Evolutionary conservation across 2,329 filamentous ascomycete genomes (phyloP).

Genomic region (Aspergillus fumigatus): DNA sequence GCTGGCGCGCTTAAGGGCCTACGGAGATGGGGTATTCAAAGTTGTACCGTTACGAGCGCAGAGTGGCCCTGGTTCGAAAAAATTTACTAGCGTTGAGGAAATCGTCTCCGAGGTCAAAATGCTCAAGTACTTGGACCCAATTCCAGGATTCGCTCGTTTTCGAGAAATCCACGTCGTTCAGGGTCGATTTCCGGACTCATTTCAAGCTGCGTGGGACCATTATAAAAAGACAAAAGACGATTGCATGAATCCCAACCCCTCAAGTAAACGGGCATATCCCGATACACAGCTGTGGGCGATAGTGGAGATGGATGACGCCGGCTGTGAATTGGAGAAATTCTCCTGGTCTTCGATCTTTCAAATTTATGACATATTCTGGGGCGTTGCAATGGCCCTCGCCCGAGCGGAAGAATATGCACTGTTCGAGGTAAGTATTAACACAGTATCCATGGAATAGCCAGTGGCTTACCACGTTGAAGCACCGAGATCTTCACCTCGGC

Average conservation of each 20-base stretch:
- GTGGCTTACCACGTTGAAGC: slow-evolving; percentile 30
- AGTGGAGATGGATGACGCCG: slow-evolving; percentile 63
- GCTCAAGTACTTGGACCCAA: slow-evolving; percentile 53
- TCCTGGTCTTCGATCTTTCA: slow-evolving; percentile 41
- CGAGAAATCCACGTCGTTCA: slow-evolving; percentile 55
- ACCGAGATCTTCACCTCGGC: slow-evolving; percentile 63
- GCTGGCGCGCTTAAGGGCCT: slow-evolving; percentile 34
- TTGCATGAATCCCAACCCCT: slow-evolving; percentile 54
- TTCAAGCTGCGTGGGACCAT: slow-evolving; percentile 44
- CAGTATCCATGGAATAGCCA: background rate
- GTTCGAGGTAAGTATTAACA: slow-evolving; percentile 47
- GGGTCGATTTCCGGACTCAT: slow-evolving; percentile 50
- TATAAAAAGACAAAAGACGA: slow-evolving; percentile 40
- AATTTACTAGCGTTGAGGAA: slow-evolving; percentile 44
- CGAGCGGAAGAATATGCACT: slow-evolving; percentile 56
- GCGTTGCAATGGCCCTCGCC: slow-evolving; percentile 57
- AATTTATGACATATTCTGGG: slow-evolving; percentile 64
- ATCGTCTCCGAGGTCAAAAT: slow-evolving; percentile 49
- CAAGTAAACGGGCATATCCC: slow-evolving; percentile 49
- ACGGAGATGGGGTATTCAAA: slow-evolving; percentile 45
- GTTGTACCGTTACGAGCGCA: slow-evolving; percentile 44
- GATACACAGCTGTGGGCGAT: slow-evolving; percentile 59
- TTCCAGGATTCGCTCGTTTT: slow-evolving; percentile 61
- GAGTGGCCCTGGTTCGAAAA: slow-evolving; percentile 38
- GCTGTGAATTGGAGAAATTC: slow-evolving; percentile 51